Conservation (phyloP, 106 monocot genomes). For the Dendrobium chrysotoxum region DNA sequence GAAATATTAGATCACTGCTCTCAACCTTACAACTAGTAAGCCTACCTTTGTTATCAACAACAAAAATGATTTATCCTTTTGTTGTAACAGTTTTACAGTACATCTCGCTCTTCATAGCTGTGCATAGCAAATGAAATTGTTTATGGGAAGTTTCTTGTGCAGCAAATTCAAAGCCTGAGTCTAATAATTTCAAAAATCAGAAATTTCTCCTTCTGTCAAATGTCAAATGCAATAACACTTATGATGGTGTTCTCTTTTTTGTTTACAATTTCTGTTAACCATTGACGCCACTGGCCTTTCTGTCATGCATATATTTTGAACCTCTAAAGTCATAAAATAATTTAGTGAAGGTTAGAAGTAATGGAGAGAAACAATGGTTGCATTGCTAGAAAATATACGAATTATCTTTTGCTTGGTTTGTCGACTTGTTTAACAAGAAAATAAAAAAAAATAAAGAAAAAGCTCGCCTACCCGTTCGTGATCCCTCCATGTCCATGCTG, state of each 20-base stretch:
- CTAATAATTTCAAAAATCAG: not conserved
- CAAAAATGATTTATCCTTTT: not conserved
- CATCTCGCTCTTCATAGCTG: not conserved
- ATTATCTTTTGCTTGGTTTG: too few species aligned
- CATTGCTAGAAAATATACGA: too few species aligned
- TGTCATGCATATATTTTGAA: too few species aligned
- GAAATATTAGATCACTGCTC: slow-evolving; percentile 82
- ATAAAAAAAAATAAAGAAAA: too few species aligned
- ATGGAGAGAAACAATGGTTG: too few species aligned
- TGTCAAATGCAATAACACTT: not conserved
- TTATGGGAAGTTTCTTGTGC: not conserved
- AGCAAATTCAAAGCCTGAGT: not conserved
- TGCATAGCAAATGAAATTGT: not conserved
- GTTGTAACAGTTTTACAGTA: not conserved
- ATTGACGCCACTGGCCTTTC: too few species aligned
- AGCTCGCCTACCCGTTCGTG: too few species aligned
- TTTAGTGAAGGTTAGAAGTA: too few species aligned
- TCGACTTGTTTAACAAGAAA: too few species aligned
- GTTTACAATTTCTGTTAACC: not conserved
- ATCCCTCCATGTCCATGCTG: too few species aligned
- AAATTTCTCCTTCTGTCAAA: not conserved
- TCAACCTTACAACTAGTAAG: slow-evolving; percentile 95
- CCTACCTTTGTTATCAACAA: slow-evolving; percentile 1
- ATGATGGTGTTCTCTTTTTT: not conserved
- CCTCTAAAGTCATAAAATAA: too few species aligned